Conservation (phyloP, 2,329 filamentous ascomycete genomes). For the Botryotinia narcissicola region DNA sequence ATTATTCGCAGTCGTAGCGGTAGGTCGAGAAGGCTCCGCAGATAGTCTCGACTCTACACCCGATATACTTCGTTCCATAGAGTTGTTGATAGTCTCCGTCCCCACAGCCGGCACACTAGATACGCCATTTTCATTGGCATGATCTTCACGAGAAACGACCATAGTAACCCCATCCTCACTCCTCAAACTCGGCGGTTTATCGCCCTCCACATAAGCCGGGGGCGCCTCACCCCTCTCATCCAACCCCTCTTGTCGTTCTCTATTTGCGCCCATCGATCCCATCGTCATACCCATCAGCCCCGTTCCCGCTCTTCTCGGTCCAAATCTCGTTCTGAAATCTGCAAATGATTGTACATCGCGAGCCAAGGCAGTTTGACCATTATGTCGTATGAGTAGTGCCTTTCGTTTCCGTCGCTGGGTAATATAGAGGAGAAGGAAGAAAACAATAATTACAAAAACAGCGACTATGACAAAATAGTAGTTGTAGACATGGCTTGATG, state of each 20-base stretch:
- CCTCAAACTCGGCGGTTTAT: constrained; percentile 35
- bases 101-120: not conserved
- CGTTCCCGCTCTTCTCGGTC: constrained; percentile 22
- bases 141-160: not conserved
- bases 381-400: constrained; percentile 22
- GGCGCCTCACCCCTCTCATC: constrained; percentile 64
- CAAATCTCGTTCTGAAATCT: constrained; percentile 22
- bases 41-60: constrained; percentile 8
- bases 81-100: not conserved
- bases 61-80: not conserved
- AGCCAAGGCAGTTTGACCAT: constrained; percentile 38
- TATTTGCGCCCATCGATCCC: not conserved
- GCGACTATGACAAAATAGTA: constrained; percentile 53
- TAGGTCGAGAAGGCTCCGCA: constrained; percentile 2
- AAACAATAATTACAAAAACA: constrained; percentile 45
- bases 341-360: constrained; percentile 32
- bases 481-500: constrained; percentile 50
- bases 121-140: not conserved
- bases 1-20: not conserved
- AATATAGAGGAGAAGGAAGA: constrained; percentile 45
- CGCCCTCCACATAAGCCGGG: constrained; percentile 52
- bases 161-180: constrained; percentile 12
- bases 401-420: constrained; percentile 40
- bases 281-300: constrained; percentile 17
- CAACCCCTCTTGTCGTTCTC: constrained; percentile 51